These are phyloP conservation scores for Yarrowia sp. DNA, from an alignment of 805 yeast genomes.

Conservation along the genomic window DNA sequence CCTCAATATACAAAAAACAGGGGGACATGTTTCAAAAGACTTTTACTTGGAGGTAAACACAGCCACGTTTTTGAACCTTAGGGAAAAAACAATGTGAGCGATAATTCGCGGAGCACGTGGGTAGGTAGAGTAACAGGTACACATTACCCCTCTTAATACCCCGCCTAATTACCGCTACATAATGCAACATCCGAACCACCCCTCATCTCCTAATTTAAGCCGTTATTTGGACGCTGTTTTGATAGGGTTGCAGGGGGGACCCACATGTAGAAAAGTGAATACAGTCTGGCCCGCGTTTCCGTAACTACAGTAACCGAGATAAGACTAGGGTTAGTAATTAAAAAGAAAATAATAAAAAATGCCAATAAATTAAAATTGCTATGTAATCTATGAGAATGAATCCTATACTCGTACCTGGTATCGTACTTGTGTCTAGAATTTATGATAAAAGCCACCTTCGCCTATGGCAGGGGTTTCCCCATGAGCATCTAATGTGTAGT, in stretches of 20 bases:
- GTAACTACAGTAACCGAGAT: background rate
- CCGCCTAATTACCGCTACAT: background rate
- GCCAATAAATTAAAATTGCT: background rate
- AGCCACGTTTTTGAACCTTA: background rate
- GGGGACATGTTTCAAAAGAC: background rate
- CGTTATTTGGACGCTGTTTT: background rate
- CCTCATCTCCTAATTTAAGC: background rate
- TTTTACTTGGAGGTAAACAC: background rate
- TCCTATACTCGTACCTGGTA: too few species aligned
- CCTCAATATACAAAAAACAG: background rate
- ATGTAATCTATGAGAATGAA: too few species aligned
- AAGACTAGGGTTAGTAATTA: too few species aligned
- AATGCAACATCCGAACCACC: background rate
- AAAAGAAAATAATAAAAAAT: background rate
- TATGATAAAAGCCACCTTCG: background rate
- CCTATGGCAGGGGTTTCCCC: constrained; percentile 1
- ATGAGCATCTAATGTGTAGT: background rate
- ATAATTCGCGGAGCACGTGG: background rate
- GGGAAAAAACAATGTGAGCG: background rate
- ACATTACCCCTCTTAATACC: too few species aligned
- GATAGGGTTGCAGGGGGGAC: background rate
- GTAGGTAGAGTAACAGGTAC: too few species aligned
- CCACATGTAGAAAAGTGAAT: background rate
- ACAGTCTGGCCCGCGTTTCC: background rate
- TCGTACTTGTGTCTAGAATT: background rate